Evolutionary conservation across 2,329 filamentous ascomycete genomes (phyloP), one percentile per base, ranked within the genome.

Genomic region (Chrysoporthe austroafricana): DNA sequence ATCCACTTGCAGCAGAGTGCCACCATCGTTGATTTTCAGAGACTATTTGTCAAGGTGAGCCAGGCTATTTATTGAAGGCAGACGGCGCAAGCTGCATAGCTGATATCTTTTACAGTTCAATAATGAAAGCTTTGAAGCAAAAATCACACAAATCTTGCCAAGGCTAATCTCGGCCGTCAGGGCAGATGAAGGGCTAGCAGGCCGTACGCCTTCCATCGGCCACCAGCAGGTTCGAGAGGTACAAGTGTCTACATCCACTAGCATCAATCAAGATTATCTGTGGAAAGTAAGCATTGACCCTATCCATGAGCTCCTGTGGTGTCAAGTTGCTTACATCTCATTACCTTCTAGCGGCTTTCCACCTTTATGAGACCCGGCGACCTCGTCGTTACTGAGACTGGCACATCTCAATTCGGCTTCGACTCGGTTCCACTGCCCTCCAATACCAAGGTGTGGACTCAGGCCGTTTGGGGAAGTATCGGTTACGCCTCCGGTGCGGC

Each of bases 391-490:
- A 62, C 66, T 0, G 73, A 74, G 61, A 74, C 72, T 11, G 72
- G 72, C 42, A 74, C 72, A 14, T 54, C 67, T n/a, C 71, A 73
- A 21, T 59, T 70, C 9, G 72, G 71, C 1, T 63, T 71, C 50
- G 60, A 58, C 3, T 32, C 42, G 18, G 70, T 69, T 4, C 57
- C 42, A 8, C 64, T 72, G 14, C 71, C 71, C 14, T 4, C 63
- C n/a, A 64, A 64, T n/a, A 59, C 32, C 11, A 63, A 65, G 21
- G 52, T 62, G n/a, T 71, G 66, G 64, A 74, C 72, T 2, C 72
- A 74, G 34, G 67, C 66, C 13, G 66, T 74, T 48, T 74, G 70
- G 50, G 72, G 72, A 9, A 70, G 68, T 46, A 73, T 73, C 62
- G 73, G 73, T 21, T 74, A 73, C 46, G 71, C 71, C 7, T 63